Percentiles rank a stretch among this genome's conserved stretches.
These are phyloP conservation scores for Mycena sp. DNA, from an alignment of 1,284 basidiomycete genomes.

Conservation along the genomic window DNA sequence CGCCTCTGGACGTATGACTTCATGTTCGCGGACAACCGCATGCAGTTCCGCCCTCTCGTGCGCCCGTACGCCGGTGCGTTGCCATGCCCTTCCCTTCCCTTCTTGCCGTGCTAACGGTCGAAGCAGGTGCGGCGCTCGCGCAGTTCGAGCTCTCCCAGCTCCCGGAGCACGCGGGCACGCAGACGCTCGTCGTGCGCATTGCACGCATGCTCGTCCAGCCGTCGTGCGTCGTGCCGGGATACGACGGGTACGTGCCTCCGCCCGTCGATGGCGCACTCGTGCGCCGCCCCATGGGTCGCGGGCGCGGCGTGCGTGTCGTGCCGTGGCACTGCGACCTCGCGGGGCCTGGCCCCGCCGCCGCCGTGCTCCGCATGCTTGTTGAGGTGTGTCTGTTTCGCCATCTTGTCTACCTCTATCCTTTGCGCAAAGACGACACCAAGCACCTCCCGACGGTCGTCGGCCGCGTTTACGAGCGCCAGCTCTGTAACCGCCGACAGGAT, in stretches of 20 bases:
- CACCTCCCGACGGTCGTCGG: conserved; percentile 13
- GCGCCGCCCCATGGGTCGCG: conserved; percentile 16
- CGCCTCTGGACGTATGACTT: conserved; percentile 3
- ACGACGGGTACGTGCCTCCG: conserved; percentile 16
- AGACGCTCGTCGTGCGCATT: conserved; percentile 17
- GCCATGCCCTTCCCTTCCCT: background rate
- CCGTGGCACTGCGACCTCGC: conserved; percentile 19
- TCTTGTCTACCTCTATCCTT: background rate
- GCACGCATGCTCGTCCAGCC: conserved; percentile 6
- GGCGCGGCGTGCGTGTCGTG: background rate
- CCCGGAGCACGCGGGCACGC: conserved; percentile 8
- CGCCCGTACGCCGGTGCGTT: conserved; percentile 16
- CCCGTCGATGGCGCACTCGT: conserved; percentile 18
- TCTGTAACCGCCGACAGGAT: conserved; percentile 31
- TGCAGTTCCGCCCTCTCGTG: background rate
- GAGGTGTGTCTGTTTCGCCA: background rate
- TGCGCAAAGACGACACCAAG: conserved; percentile 27
- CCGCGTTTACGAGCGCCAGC: conserved; percentile 23
- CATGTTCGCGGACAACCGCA: conserved; percentile 21
- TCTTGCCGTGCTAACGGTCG: background rate
- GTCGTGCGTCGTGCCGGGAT: conserved; percentile 10
- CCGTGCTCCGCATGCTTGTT: conserved; percentile 18
- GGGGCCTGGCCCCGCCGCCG: background rate
- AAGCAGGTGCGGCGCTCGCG: conserved; percentile 10
- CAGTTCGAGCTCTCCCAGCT: conserved; percentile 22